Evolutionary conservation across 2,329 filamentous ascomycete species (phyloP).

Genomic region (Fusarium caatingaense): DNA sequence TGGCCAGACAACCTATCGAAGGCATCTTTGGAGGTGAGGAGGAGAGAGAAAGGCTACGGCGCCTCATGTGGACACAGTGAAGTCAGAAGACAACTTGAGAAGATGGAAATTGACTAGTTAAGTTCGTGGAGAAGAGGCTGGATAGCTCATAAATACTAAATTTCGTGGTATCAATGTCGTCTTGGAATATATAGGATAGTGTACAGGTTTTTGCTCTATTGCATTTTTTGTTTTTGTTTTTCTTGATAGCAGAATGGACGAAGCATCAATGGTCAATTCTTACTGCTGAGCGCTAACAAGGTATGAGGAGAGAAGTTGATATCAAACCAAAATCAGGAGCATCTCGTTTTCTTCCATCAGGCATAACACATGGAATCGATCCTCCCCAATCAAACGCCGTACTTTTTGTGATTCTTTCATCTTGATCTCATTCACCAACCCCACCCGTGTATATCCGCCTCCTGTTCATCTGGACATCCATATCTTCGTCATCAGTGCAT

Average conservation of each 20-base stretch:
- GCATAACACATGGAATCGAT: conserved; percentile 27
- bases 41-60: conserved; percentile 68
- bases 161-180: conserved; percentile 21
- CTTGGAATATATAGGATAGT: conserved; percentile 16
- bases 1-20: conserved; percentile 71
- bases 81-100: too few species aligned
- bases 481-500: conserved; percentile 42
- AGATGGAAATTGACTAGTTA: background rate
- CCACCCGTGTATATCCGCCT: conserved; percentile 2
- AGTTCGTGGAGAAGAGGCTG: background rate
- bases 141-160: background rate
- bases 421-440: conserved; percentile 13
- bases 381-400: conserved; percentile 36
- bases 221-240: conserved; percentile 5
- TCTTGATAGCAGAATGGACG: conserved; percentile 13
- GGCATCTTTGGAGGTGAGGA: conserved; percentile 73
- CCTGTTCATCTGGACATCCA: conserved; percentile 21
- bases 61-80: conserved; percentile 59
- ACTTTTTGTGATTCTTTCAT: conserved; percentile 23
- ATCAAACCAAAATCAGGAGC: conserved; percentile 35
- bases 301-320: conserved; percentile 38
- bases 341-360: conserved; percentile 30
- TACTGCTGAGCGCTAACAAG: conserved; percentile 39
- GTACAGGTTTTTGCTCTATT: conserved; percentile 29
- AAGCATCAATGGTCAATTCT: conserved; percentile 36